phyloP scores from a whole-genome alignment of 2,329 filamentous ascomycete species.

The Colletotrichum caudatum region DNA sequence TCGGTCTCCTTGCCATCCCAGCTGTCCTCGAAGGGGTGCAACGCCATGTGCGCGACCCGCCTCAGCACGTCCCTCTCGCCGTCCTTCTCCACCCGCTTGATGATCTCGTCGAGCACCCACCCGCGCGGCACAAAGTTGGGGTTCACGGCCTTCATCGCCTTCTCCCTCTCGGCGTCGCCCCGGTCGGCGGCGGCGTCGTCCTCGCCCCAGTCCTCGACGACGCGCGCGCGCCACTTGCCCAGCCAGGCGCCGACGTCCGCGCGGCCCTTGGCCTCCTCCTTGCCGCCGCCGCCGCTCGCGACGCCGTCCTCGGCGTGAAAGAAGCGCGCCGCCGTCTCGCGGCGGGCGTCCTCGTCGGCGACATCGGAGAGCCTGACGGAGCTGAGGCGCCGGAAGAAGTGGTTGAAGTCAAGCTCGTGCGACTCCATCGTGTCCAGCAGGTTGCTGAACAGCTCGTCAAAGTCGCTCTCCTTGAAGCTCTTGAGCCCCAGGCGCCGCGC shows the following conservation, averaged over 20 bases:
- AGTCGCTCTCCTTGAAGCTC: conserved; percentile 77
- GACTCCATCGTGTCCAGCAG: conserved; percentile 84
- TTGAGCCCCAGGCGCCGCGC: conserved; percentile 81
- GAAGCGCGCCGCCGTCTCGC: conserved; percentile 76
- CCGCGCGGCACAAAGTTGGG: conserved; percentile 92
- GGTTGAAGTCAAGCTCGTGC: conserved; percentile 90
- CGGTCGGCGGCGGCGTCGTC: conserved; percentile 56
- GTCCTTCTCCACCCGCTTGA: conserved; percentile 86
- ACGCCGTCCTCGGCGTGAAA: conserved; percentile 82
- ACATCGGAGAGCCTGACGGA: conserved; percentile 72
- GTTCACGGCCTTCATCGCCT: conserved; percentile 86
- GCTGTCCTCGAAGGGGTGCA: conserved; percentile 85
- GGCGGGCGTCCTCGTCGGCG: conserved; percentile 72
- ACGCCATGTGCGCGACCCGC: conserved; percentile 83
- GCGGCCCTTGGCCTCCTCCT: conserved; percentile 74
- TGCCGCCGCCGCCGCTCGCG: conserved; percentile 69
- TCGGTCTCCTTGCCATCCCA: conserved; percentile 70
- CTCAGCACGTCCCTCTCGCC: conserved; percentile 83
- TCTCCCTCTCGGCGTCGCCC: conserved; percentile 75
- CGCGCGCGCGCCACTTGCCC: conserved; percentile 77
- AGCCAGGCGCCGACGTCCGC: conserved; percentile 83
- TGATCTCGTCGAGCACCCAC: conserved; percentile 95
- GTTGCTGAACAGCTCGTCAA: conserved; percentile 84
- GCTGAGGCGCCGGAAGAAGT: conserved; percentile 88
- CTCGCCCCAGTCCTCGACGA: conserved; percentile 81